Percentiles rank a stretch among this genome's conserved stretches.
Conservation (phyloP, 1,284 basidiomycete genomes). For the Marasmius fiardii region DNA sequence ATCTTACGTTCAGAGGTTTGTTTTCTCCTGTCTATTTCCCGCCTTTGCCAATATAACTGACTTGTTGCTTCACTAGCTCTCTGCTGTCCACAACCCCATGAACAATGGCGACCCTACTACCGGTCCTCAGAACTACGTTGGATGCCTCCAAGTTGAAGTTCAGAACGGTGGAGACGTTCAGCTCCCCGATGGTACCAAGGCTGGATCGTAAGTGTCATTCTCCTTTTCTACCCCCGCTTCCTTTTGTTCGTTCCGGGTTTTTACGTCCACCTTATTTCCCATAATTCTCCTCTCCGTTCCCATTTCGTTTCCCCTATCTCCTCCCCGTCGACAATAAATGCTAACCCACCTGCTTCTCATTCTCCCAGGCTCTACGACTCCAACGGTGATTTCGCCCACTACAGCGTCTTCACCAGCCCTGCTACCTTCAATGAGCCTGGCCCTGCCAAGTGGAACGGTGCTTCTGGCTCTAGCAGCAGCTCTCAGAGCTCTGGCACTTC, state of each 20-base stretch:
- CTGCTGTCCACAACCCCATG: slow-evolving; percentile 20
- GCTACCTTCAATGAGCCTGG: slow-evolving; percentile 11
- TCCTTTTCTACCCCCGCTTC: too few relatives aligned
- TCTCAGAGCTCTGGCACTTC: neutral
- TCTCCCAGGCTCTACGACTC: slow-evolving; percentile 16
- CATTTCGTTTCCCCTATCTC: neutral
- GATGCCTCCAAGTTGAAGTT: slow-evolving; percentile 32
- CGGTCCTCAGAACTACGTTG: slow-evolving; percentile 22
- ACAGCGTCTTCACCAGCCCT: slow-evolving; percentile 16
- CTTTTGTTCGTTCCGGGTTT: too few relatives aligned
- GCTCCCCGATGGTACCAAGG: slow-evolving; percentile 26
- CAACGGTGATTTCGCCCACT: slow-evolving; percentile 19
- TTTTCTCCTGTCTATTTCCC: neutral
- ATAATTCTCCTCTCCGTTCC: too few relatives aligned
- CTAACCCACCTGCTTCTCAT: neutral
- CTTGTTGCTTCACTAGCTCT: neutral
- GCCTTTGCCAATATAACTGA: neutral
- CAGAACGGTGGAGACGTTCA: slow-evolving; percentile 26
- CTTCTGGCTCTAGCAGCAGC: neutral
- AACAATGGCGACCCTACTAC: slow-evolving; percentile 16
- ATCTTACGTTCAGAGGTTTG: slow-evolving; percentile 31
- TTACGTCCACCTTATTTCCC: too few relatives aligned
- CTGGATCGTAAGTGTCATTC: slow-evolving; percentile 16
- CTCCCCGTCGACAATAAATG: neutral
- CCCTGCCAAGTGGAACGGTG: slow-evolving; percentile 16